These are phyloP conservation scores for Fusarium setosum DNA, from an alignment of 2,329 filamentous ascomycete genomes.

Conservation along the genomic window DNA sequence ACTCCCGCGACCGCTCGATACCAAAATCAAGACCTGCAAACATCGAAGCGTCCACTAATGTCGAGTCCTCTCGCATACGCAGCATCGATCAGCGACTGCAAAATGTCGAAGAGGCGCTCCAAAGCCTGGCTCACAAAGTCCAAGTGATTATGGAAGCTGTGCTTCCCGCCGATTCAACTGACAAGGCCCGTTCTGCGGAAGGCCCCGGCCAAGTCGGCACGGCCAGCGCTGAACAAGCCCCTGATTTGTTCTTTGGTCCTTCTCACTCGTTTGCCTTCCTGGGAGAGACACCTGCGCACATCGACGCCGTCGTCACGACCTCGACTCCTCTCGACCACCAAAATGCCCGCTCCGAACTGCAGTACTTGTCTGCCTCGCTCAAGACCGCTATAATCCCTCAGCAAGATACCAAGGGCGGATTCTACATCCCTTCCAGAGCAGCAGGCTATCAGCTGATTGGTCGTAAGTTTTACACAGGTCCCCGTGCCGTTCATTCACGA, in stretches of 20 bases:
- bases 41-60: neutral
- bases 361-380: neutral
- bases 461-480: neutral
- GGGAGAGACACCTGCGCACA: neutral
- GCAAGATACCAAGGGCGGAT: rapidly evolving
- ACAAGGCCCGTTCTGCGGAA: neutral
- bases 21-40: neutral
- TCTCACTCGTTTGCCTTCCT: neutral
- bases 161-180: neutral
- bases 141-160: neutral
- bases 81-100: neutral
- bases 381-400: neutral
- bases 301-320: neutral
- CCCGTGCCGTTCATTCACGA: neutral
- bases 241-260: neutral
- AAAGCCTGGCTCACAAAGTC: neutral
- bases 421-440: neutral
- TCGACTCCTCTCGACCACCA: neutral
- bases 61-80: too few relatives aligned
- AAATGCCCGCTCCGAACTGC: neutral
- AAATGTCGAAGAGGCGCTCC: neutral
- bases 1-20: neutral
- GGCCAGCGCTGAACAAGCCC: neutral
- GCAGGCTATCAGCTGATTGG: slow-evolving; percentile 9
- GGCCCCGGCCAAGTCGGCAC: neutral